Evolutionary conservation across 306 rosid species (phyloP), one percentile per base, ranked within the genome.

Genomic region (Sphenostylis stenocarpa): DNA sequence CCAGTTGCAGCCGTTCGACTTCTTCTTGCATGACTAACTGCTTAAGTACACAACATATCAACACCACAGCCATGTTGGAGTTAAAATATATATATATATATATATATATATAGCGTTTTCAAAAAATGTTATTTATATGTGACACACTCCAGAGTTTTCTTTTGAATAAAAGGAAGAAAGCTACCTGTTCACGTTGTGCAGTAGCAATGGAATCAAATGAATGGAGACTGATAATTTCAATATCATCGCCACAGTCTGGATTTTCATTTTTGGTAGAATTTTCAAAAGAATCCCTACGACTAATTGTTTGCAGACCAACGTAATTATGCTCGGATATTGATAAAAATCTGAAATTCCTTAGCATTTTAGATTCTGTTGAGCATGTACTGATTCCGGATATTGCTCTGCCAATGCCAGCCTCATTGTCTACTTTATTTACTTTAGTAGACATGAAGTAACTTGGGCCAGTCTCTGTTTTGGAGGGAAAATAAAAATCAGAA

Each of bases 11-110:
- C 49, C 68, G 80, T 66, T 86, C 92, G 36, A 79, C 84, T 88
- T 93, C 83, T 85, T 95, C 84, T 80, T 83, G 88, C 80, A 80
- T 66, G 77, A 63, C 76, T 67, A 82, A 87, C 96, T 86, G 86
- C 89, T 73, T 62, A 57, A 65, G 28, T 48, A 62, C 64, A 57
- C 52, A 15, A 74, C 48, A 44, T 44, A 72, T 77, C 48, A 80
- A 71, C 66, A 45, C 72, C 60, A 82, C 21, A 55, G 36, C 16
- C 47, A 4, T 70, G 49, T 24, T 29, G n/a, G n/a, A n/a, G n/a
- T n/a, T n/a, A n/a, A n/a, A n/a, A n/a, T n/a, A n/a, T n/a, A n/a
- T n/a, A n/a, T n/a, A n/a, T n/a, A n/a, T n/a, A n/a, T n/a, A n/a
- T n/a, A n/a, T n/a, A n/a, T n/a, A 26, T 62, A 8, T 33, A 68